Percentiles rank a stretch among this genome's conserved stretches.
Conservation (phyloP, 1,284 basidiomycete genomes). For the Anthracocystis panici-leucophaei region DNA sequence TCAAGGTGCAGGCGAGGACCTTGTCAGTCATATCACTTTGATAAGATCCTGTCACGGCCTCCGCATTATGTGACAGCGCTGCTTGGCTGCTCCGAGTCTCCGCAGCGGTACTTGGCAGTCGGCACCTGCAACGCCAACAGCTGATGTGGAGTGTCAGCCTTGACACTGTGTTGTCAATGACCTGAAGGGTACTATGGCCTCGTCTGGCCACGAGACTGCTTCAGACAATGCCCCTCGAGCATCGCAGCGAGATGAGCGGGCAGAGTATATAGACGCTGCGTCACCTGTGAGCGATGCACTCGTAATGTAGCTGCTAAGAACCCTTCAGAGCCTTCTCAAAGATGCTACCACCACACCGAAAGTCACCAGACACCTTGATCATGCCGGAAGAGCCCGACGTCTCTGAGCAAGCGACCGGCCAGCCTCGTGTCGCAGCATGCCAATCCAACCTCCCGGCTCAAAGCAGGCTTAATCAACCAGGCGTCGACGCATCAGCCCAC, state of each 20-base stretch:
- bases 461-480: constrained; percentile 9
- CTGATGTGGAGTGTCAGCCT: not conserved
- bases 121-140: not conserved
- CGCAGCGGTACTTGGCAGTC: not conserved
- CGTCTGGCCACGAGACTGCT: not conserved
- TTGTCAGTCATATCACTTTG: constrained; percentile 19
- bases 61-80: constrained; percentile 24
- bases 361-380: constrained; percentile 27
- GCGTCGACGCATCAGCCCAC: constrained; percentile 22
- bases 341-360: constrained; percentile 43
- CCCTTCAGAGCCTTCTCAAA: not conserved
- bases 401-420: not conserved
- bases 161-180: constrained; percentile 2
- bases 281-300: not conserved
- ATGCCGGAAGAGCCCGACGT: constrained; percentile 24
- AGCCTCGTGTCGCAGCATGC: constrained; percentile 6
- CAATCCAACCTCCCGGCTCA: not conserved
- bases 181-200: constrained; percentile 20
- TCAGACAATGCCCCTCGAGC: not conserved
- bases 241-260: not conserved
- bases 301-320: not conserved
- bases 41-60: constrained; percentile 25
- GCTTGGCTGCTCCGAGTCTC: not conserved
- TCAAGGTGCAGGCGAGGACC: constrained; percentile 25
- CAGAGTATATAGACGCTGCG: not conserved